Base-by-base conservation (phyloP, 176 grass and related monocot genomes). In the Ampelocalamus luodianensis region DNA sequence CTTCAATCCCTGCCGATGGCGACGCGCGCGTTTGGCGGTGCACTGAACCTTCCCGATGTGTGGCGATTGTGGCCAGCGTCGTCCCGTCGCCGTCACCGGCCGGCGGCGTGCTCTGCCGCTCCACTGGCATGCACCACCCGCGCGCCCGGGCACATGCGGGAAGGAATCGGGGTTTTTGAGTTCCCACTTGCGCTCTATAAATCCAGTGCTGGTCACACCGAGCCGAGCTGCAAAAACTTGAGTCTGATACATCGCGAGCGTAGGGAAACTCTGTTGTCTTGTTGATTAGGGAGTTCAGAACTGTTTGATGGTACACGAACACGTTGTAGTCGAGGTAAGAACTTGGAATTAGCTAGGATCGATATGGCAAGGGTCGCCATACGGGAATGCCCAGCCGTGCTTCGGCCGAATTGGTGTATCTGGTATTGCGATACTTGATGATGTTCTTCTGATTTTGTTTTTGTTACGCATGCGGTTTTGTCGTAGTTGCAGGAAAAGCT, bases 331-430 rank as follows among this genome's bases (percentile, higher is more conserved):
- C 39, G n/a, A 76, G 53, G 71, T 64, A 86, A 90, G 84, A 78
- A 61, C 3, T 46, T 67, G 38, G 34, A 40, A 10, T 17, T n/a
- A 58, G 15, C 3, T 77, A 78, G n/a, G 73, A 14, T 71, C 54
- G 68, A 75, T 75, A 90, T 90, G 89, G 75, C 89, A 26, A 64
- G 75, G 61, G 50, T 84, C 61, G 68, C 80, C 75, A 38, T 87
- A 87, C 68, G 84, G 74, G 85, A 84, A 83, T 84, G 50, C 89
- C 89, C 74, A 67, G 40, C 80, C 73, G 88, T 77, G 83, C 84
- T 79, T 60, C 46, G 89, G 80, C 68, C 68, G 60, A 87, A 51
- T 68, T 87, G 75, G 89, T 80, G 85, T 79, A 55, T 83, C 89
- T 90, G 80, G 85, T 87, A 87, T 80, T 87, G 75, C 80, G 68